Base-by-base conservation (phyloP, 192 early-diverging fungal species). In the Podila epigama region DNA sequence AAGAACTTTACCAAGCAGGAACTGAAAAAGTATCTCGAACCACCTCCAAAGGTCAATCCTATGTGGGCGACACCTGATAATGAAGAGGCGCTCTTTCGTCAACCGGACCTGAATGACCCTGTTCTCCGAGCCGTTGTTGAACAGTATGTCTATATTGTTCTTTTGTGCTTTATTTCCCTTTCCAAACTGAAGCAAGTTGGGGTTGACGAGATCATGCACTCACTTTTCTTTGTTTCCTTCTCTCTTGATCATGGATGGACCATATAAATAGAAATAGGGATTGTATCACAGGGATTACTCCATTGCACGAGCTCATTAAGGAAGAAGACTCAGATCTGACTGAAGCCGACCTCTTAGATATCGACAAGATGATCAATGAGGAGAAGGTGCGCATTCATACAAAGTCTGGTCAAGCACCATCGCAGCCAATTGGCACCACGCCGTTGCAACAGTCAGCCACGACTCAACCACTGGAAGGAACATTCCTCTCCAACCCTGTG, bases 11-110 rank as follows among this genome's bases (percentile, higher is more conserved):
- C 83, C 8, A 86, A 83, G 37, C 65, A 53, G 0, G 83, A 88
- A 22, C 77, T 89, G 81, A 78, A 81, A 53, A 33, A 53, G 18
- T 92, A 91, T 60, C 84, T 87, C 28, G 65, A 70, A n/a, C 85
- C 85, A 4, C 84, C 85, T 1, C 32, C 51, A 0, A 2, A 33
- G 4, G 27, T 5, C 15, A 62, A 36, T 0, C 66, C 73, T 8
- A 25, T 20, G 0, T 77, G 73, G 73, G 50, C 60, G 1, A 64
- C 44, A 1, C 36, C 63, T 15, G 65, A 68, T 2, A 68, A 63
- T 32, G 48, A 68, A 7, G 25, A 58, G 5, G 39, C 41, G 3
- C 60, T 68, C 8, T 68, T 68, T 35, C 40, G 15, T 5, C 63
- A 63, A 57, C 31, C 61, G 5, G 66, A 77, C n/a, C 57, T 60